Base-by-base conservation (phyloP, 306 rosid genomes). In the Phaseolus lunatus region DNA sequence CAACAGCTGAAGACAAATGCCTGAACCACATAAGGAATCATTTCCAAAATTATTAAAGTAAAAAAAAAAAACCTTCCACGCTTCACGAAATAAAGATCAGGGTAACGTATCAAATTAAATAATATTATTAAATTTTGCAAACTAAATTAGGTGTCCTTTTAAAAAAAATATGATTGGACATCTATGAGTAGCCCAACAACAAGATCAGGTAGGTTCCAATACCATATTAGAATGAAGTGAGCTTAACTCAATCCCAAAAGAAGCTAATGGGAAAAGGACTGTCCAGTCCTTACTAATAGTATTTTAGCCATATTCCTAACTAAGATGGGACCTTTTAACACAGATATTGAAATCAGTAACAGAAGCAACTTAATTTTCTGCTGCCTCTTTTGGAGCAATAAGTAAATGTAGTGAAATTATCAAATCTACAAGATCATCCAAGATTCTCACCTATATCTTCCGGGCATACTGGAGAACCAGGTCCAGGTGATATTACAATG, bases 401-500 rank as follows among this genome's bases (percentile, higher is more conserved):
- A 67, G 33, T 66, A 64, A 78, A 48, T 58, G 62, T 41, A 27
- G 47, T 71, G 67, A 62, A 64, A 64, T 20, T 29, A 61, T n/a
- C 50, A 81, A 33, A 8, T 5, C 75, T 33, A 63, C 5, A 78
- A 43, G 57, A 56, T 35, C 37, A 79, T 54, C 22, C 26, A 18
- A 57, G 33, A 83, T 65, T 73, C 93, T 83, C 76, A 96, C 99
- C 99, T 86, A 96, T 87, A 84, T 96, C 98, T 52, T 84, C 78
- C 0, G 96, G 85, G 85, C 92, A 89, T 70, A 90, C 76, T 29
- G 99, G 99, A 77, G 99, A 87, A 78, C 99, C 98, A 53, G 99
- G 99, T 80, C 99, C 99, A 61, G 99, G 99, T 54, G 99, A 96
- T 86, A 96, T 92, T 81, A 96, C 99, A 76, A 96, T 82, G 82